A percentile compares a stretch with the other conserved stretches of the same genome.
phyloP scores from a whole-genome alignment of 768 basidiomycete species.

The Termitomyces sp. region DNA sequence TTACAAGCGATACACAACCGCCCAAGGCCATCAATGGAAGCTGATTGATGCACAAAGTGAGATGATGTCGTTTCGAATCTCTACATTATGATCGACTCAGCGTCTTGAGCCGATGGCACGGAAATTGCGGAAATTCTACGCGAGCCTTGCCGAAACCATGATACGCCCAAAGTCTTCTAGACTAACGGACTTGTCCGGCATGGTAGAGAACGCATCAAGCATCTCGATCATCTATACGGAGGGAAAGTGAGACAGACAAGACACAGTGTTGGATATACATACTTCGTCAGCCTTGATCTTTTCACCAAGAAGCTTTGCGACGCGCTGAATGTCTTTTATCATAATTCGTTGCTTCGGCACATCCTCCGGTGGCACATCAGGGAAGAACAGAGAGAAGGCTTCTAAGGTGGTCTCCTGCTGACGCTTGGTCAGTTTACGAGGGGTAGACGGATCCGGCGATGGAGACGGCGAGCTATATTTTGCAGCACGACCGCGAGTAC shows the following conservation, averaged over 20 bases:
- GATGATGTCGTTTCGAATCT: neutral
- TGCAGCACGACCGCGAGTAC: conserved; percentile 4
- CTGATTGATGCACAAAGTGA: neutral
- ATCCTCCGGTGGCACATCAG: conserved; percentile 38
- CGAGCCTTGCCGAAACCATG: conserved; percentile 61
- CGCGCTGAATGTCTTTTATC: conserved; percentile 61
- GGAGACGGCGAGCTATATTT: conserved; percentile 5
- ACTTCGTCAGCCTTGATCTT: conserved; percentile 75
- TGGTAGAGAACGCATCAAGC: conserved; percentile 70
- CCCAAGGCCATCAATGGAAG: neutral
- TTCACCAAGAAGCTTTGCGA: conserved; percentile 61
- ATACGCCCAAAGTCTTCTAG: conserved; percentile 70
- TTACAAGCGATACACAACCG: neutral
- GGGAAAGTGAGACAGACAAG: neutral
- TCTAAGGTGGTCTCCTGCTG: conserved; percentile 51
- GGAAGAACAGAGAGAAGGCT: conserved; percentile 74
- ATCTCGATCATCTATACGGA: conserved; percentile 64
- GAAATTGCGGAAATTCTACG: neutral
- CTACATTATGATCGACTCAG: neutral
- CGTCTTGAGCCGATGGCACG: too few species aligned
- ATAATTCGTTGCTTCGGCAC: conserved; percentile 50
- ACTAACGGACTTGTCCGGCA: conserved; percentile 61
- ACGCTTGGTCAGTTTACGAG: conserved; percentile 35
- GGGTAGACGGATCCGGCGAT: conserved; percentile 4
- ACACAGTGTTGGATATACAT: conserved; percentile 13